These are phyloP conservation scores for Lecanoromycetidae sp. DNA, from an alignment of 2,329 filamentous ascomycete genomes.

Conservation along the genomic window DNA sequence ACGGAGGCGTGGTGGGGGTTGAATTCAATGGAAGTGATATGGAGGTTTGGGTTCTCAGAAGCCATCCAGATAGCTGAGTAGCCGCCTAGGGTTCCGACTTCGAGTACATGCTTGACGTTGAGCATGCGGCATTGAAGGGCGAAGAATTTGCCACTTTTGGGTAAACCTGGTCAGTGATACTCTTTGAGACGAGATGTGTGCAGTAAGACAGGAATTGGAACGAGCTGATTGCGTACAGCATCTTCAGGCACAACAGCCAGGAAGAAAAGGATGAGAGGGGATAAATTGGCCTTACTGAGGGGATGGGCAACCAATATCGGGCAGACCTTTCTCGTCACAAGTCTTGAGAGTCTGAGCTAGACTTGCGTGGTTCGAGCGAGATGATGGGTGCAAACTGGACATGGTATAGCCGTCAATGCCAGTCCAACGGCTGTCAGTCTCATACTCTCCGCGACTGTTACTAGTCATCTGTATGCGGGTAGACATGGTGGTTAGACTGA, in stretches of 20 bases:
- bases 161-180: too few relatives aligned
- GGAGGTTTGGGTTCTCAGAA: constrained; percentile 24
- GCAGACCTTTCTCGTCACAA: constrained; percentile 26
- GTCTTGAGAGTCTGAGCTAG: constrained; percentile 24
- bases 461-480: background rate
- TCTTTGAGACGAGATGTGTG: too few relatives aligned
- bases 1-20: constrained; percentile 35
- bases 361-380: constrained; percentile 19
- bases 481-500: background rate
- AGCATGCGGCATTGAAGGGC: constrained; percentile 30
- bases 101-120: constrained; percentile 33
- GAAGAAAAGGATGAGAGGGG: too few relatives aligned
- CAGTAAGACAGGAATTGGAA: too few relatives aligned
- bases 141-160: constrained; percentile 32
- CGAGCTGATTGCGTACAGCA: too few relatives aligned
- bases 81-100: constrained; percentile 45
- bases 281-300: too few relatives aligned
- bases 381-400: constrained; percentile 17
- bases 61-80: constrained; percentile 45
- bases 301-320: constrained; percentile 25
- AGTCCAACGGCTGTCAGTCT: constrained; percentile 7
- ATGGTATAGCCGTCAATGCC: constrained; percentile 7
- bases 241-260: too few relatives aligned
- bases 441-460: background rate
- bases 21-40: constrained; percentile 42